These are phyloP conservation scores for Debaryomycetaceae sp. DNA, from an alignment of 1,139 yeast genomes.

Conservation along the genomic window DNA sequence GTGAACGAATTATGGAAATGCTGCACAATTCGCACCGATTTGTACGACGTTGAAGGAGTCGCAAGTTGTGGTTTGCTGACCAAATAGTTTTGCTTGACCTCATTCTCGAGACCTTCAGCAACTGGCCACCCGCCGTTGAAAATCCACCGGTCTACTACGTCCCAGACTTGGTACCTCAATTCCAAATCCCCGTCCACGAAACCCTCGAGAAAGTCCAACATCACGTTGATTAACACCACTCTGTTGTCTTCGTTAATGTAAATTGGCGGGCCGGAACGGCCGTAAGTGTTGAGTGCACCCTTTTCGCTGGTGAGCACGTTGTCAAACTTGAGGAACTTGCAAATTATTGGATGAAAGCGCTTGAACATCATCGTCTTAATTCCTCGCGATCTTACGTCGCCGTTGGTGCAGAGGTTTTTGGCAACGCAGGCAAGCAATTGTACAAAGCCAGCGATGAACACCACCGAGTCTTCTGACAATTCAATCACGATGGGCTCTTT, in stretches of 20 bases:
- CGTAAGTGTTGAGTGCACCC: conserved; percentile 3
- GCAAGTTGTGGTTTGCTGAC: conserved; percentile 4
- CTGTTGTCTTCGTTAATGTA: conserved; percentile 34
- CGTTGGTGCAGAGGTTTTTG: conserved; percentile 21
- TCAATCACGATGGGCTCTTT: conserved; percentile 35
- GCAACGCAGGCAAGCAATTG: conserved; percentile 36
- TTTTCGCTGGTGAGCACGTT: conserved; percentile 28
- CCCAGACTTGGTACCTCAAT: conserved; percentile 59
- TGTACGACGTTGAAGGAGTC: conserved; percentile 9
- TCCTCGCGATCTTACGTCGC: conserved; percentile 22
- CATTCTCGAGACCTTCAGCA: conserved; percentile 11
- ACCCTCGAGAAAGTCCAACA: conserved; percentile 41
- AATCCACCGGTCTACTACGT: conserved; percentile 67
- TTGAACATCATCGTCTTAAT: conserved; percentile 28
- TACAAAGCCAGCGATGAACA: conserved; percentile 70
- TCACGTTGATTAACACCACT: conserved; percentile 30
- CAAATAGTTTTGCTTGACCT: background rate
- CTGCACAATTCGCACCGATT: conserved; percentile 23
- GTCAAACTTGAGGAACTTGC: conserved; percentile 38
- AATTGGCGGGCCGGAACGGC: conserved; percentile 6
- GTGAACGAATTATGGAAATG: conserved; percentile 31
- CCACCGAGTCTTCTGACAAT: conserved; percentile 76
- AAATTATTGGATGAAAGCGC: conserved; percentile 33
- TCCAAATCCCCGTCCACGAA: conserved; percentile 36
- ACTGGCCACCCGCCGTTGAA: conserved; percentile 31